These are phyloP conservation scores for Sutorius australiensis DNA, from an alignment of 768 basidiomycete species.

Conservation along the genomic window DNA sequence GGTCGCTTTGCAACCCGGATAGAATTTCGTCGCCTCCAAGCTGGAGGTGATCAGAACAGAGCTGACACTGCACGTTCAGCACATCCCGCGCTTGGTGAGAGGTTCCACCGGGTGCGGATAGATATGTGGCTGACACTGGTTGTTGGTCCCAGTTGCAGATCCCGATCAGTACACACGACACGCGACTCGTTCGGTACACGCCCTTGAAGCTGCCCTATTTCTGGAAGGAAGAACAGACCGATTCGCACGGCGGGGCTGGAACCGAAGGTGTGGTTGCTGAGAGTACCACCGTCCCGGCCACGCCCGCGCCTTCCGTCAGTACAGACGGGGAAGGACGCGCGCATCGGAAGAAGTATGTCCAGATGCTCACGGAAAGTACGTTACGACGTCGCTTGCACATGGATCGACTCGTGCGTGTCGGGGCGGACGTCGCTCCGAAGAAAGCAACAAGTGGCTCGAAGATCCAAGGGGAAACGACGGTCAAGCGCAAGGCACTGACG, in stretches of 20 bases:
- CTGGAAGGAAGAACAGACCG: constrained; percentile 14
- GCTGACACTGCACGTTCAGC: constrained; percentile 5
- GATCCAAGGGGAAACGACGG: not conserved
- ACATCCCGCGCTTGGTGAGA: constrained; percentile 18
- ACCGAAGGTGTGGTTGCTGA: not conserved
- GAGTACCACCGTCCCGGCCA: not conserved
- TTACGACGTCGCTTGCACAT: constrained; percentile 16
- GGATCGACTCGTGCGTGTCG: constrained; percentile 1
- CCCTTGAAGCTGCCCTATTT: constrained; percentile 13
- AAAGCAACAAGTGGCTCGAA: not conserved
- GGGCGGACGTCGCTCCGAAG: not conserved
- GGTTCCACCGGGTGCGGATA: not conserved
- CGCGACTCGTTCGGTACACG: constrained; percentile 15
- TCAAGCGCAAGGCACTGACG: constrained; percentile 12
- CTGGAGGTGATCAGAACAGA: constrained; percentile 21
- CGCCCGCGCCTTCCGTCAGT: not conserved
- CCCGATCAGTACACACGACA: constrained; percentile 14
- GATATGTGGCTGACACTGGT: not conserved
- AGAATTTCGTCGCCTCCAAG: constrained; percentile 16
- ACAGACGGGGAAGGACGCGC: not conserved
- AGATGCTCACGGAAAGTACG: constrained; percentile 20
- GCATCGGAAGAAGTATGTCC: constrained; percentile 16
- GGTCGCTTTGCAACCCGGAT: not conserved
- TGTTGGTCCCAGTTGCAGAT: constrained; percentile 7
- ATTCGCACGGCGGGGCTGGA: not conserved